Base-by-base conservation (phyloP, 441 rosid genomes). In the Manihot esculenta region DNA sequence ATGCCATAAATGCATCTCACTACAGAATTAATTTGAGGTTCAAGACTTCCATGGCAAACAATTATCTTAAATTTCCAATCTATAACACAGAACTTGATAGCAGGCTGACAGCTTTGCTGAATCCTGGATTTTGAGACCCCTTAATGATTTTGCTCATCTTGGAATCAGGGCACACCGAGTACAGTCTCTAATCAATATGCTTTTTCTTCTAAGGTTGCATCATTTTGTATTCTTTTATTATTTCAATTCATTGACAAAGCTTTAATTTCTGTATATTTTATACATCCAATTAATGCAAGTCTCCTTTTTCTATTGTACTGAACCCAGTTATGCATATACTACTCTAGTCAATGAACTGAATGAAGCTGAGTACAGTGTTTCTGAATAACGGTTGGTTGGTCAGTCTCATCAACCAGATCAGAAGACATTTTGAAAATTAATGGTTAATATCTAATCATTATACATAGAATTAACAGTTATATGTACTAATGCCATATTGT, bases 1-100 rank as follows among this genome's bases (percentile, higher is more conserved):
- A 83, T 76, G 65, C 86, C 87, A 12, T 86, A 70, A 79, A 21
- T 66, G 72, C 64, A 56, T 48, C 59, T 70, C 3, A 30, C 38
- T 23, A 60, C 54, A 21, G 66, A 71, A 58, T 10, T 15, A 48
- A 66, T 18, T 49, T 26, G 47, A 15, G n/a, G 33, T 67, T 58
- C 18, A 20, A 48, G 17, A 50, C 64, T 33, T 75, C 41, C 41
- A 20, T 38, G 48, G 18, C 41, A 41, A 14, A 51, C 8, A 24
- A 8, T 10, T 15, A 11, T 61, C 62, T 35, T 45, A 48, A n/a
- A 14, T 50, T 58, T 54, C 35, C 41, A 7, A 17, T 49, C 49
- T n/a, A 57, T 47, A 21, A 47, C 38, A 27, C 14, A 57, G 26
- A 64, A 64, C 61, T 12, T 38, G 27, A 47, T 10, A 44, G 48